Evolutionary conservation across 768 basidiomycete genomes (phyloP).

Genomic region (Tylopilus intermedius): DNA sequence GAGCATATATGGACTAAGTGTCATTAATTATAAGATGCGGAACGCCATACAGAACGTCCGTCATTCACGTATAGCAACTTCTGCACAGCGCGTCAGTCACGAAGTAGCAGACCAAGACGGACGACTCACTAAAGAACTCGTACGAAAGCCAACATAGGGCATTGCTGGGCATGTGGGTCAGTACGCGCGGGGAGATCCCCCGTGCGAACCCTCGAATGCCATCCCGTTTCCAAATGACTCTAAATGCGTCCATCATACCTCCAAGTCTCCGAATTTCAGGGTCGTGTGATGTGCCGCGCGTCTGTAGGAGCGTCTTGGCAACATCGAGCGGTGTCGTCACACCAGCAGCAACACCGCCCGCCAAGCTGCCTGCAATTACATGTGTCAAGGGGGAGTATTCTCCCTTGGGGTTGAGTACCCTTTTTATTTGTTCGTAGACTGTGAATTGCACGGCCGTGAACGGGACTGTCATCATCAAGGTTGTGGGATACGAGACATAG

Average conservation of each 20-base stretch:
- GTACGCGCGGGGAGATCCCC: conserved; percentile 84
- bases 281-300: conserved; percentile 85
- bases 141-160: conserved; percentile 97
- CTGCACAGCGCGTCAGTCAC: conserved; percentile 33
- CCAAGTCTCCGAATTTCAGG: conserved; percentile 74
- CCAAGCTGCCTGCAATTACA: conserved; percentile 85
- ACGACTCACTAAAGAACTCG: conserved; percentile 91
- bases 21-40: conserved; percentile 5
- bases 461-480: conserved; percentile 91
- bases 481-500: conserved; percentile 98
- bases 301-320: conserved; percentile 95
- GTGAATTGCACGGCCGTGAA: conserved; percentile 98
- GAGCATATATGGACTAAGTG: conserved; percentile 1
- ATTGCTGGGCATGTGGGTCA: conserved; percentile 95
- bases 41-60: conserved; percentile 3
- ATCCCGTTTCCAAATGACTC: conserved; percentile 82
- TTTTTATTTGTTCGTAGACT: conserved; percentile 91
- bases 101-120: background rate
- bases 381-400: conserved; percentile 92
- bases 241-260: conserved; percentile 84
- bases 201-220: conserved; percentile 81
- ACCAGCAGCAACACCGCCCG: conserved; percentile 91
- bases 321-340: conserved; percentile 97
- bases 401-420: conserved; percentile 75
- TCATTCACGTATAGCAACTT: conserved; percentile 57